Conservation (phyloP, 441 rosid species). For the Aleurites moluccanus region DNA sequence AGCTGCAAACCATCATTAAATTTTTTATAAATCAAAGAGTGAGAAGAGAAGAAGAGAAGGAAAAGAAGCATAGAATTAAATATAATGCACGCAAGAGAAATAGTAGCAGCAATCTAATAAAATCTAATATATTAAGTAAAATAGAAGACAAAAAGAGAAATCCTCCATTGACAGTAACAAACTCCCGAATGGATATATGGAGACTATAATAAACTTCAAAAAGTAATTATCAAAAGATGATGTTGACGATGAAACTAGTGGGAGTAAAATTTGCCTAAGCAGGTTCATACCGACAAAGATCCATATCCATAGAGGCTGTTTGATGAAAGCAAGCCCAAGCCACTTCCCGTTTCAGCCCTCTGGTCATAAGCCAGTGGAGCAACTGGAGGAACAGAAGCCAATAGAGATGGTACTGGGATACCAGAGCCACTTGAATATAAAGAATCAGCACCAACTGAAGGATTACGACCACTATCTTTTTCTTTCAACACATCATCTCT, state of each 20-base stretch:
- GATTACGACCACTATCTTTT: conserved; percentile 49
- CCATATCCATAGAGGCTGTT: conserved; percentile 76
- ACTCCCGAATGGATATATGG: conserved; percentile 5
- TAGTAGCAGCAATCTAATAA: background rate
- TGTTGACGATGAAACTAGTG: conserved; percentile 14
- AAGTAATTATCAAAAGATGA: background rate
- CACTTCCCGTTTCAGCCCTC: conserved; percentile 62
- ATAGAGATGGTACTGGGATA: conserved; percentile 57
- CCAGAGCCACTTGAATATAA: conserved; percentile 47
- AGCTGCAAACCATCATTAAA: background rate
- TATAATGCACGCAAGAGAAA: background rate
- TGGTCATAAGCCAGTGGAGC: conserved; percentile 73
- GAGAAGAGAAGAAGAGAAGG: background rate
- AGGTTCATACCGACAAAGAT: conserved; percentile 58
- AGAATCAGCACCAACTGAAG: conserved; percentile 59
- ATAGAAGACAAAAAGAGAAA: background rate
- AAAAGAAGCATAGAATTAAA: background rate
- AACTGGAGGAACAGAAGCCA: conserved; percentile 69
- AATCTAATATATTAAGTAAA: background rate
- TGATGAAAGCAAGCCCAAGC: conserved; percentile 65
- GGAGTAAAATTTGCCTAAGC: background rate
- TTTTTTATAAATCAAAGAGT: background rate
- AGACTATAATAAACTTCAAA: background rate
- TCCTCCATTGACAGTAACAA: background rate
- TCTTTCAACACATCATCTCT: conserved; percentile 86